Conservation (phyloP, 768 basidiomycete species). For the Dioszegia aurantiaca region DNA sequence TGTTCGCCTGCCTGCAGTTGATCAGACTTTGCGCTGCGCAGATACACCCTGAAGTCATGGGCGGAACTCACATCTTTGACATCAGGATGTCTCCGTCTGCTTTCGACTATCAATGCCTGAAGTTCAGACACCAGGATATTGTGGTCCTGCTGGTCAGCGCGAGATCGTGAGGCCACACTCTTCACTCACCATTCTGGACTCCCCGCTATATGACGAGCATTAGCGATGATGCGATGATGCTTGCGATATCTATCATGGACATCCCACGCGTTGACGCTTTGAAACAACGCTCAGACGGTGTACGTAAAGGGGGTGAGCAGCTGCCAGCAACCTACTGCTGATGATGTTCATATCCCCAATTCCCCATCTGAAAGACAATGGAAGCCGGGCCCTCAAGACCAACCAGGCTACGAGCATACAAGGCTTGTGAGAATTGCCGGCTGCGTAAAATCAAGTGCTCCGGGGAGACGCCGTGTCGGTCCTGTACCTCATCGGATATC, state of each 20-base stretch:
- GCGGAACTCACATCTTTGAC: conserved; percentile 84
- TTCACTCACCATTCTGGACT: conserved; percentile 8
- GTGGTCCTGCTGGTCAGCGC: conserved; percentile 41
- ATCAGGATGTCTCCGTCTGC: conserved; percentile 82
- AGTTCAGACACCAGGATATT: conserved; percentile 51
- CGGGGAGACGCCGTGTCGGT: conserved; percentile 18
- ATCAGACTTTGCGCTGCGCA: too few species aligned
- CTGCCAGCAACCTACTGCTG: too few species aligned
- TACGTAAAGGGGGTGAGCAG: background rate
- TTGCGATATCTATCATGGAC: too few species aligned
- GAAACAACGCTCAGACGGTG: background rate
- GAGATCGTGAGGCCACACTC: background rate
- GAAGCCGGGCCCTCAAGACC: conserved; percentile 3
- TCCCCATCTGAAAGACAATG: background rate
- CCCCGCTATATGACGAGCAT: background rate
- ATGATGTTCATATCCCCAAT: too few species aligned
- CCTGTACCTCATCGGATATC: conserved; percentile 9
- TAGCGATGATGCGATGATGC: too few species aligned
- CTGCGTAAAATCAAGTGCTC: conserved; percentile 19
- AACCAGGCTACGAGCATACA: conserved; percentile 11
- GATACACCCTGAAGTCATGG: too few species aligned
- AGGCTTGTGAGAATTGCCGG: conserved; percentile 22
- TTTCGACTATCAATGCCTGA: conserved; percentile 79
- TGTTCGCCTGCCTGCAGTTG: conserved; percentile 45
- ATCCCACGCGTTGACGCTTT: background rate